phyloP scores from a whole-genome alignment of 768 basidiomycete genomes.

The Suillus weaverae region DNA sequence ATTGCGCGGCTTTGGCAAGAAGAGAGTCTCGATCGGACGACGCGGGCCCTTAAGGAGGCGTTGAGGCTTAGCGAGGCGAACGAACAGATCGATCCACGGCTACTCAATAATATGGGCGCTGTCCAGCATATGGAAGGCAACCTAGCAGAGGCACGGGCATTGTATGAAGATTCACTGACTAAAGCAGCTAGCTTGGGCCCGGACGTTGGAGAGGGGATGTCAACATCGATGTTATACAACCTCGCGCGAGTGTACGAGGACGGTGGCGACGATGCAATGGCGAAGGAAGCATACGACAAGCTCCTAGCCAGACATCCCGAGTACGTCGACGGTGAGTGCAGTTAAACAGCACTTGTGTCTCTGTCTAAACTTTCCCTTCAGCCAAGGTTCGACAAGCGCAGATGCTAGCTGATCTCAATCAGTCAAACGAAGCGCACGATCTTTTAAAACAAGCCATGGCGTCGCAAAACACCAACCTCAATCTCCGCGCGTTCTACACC shows the following conservation, averaged over 20 bases:
- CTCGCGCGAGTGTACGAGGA: conserved; percentile 92
- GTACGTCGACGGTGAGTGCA: conserved; percentile 84
- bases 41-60: conserved; percentile 74
- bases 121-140: conserved; percentile 71
- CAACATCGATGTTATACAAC: conserved; percentile 88
- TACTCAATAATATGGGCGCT: conserved; percentile 81
- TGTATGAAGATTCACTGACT: conserved; percentile 77
- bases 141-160: conserved; percentile 50
- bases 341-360: background rate
- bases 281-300: conserved; percentile 86
- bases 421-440: conserved; percentile 80
- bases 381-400: conserved; percentile 92
- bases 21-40: conserved; percentile 72
- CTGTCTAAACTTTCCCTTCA: conserved; percentile 35
- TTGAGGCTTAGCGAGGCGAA: conserved; percentile 57
- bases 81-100: conserved; percentile 57
- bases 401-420: conserved; percentile 68
- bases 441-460: conserved; percentile 86
- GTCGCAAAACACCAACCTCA: conserved; percentile 75
- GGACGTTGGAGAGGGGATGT: conserved; percentile 62
- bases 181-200: conserved; percentile 47
- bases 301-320: conserved; percentile 90
- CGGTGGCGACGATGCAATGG: conserved; percentile 65
- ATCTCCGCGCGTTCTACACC: conserved; percentile 91
- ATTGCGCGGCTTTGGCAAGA: conserved; percentile 88